Conservation (phyloP, 805 yeast species). For the Schwanniomyces polymorphus region DNA sequence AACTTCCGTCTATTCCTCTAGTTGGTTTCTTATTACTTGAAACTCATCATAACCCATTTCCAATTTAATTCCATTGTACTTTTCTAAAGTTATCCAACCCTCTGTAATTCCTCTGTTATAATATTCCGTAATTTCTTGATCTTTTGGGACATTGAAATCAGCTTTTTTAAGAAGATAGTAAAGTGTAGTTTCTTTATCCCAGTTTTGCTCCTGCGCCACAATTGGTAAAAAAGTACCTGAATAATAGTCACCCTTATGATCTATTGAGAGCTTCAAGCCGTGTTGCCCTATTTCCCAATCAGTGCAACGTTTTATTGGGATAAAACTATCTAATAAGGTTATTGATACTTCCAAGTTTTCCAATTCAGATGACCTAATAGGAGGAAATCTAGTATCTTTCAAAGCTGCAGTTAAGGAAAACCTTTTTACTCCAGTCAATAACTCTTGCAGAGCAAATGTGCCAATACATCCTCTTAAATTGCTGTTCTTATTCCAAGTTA, state of each 20-base stretch:
- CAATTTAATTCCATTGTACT: conserved; percentile 37
- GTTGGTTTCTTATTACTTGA: conserved; percentile 10
- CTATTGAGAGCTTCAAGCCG: conserved; percentile 68
- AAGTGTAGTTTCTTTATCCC: conserved; percentile 75
- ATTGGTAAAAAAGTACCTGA: conserved; percentile 89
- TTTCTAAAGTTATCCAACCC: conserved; percentile 32
- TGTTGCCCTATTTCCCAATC: conserved; percentile 85
- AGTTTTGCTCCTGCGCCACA: conserved; percentile 84
- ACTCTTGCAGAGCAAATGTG: conserved; percentile 60
- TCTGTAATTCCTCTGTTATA: conserved; percentile 27
- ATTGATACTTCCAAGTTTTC: conserved; percentile 52
- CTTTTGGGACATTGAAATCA: conserved; percentile 34
- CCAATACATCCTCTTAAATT: conserved; percentile 91
- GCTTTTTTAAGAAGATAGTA: conserved; percentile 73
- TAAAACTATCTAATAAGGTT: conserved; percentile 64
- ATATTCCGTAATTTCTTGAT: conserved; percentile 17
- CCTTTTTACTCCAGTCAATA: conserved; percentile 57
- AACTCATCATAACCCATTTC: conserved; percentile 25
- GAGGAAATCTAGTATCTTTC: conserved; percentile 75
- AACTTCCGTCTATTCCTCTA: background rate
- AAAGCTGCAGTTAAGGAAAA: conserved; percentile 68
- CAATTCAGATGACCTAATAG: conserved; percentile 59
- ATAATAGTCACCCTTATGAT: conserved; percentile 33
- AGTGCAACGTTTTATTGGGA: conserved; percentile 46
- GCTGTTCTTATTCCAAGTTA: conserved; percentile 73